Percentiles rank a stretch among this genome's conserved stretches.
Evolutionary conservation across 106 monocot genomes (phyloP).

Genomic region (Xerophyta viscosa): DNA sequence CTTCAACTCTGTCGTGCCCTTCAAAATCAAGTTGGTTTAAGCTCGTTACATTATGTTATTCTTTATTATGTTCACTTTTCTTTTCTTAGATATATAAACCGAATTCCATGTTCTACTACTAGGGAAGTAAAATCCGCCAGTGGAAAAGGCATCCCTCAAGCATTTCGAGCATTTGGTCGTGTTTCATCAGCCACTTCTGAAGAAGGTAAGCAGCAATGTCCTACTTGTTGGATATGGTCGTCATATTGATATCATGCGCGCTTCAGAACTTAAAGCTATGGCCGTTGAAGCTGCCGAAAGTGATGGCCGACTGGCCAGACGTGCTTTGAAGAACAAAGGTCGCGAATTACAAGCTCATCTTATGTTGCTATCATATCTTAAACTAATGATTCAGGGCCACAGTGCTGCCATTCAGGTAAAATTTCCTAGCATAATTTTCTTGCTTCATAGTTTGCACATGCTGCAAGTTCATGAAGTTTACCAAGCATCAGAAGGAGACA

Average conservation of each 20-base stretch:
- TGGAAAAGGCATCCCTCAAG: constrained; percentile 68
- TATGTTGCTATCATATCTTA: constrained; percentile 44
- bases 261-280: constrained; percentile 62
- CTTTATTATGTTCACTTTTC: neutral
- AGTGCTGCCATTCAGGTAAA: constrained; percentile 55
- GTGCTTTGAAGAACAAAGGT: constrained; percentile 34
- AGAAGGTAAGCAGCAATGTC: constrained; percentile 37
- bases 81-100: neutral
- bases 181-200: constrained; percentile 53
- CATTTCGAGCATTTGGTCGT: constrained; percentile 73
- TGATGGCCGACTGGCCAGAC: constrained; percentile 76
- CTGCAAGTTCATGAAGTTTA: neutral
- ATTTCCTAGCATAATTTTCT: neutral
- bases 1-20: constrained; percentile 21
- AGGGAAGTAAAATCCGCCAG: constrained; percentile 59
- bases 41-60: neutral
- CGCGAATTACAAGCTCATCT: constrained; percentile 58
- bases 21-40: constrained; percentile 59
- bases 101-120: neutral
- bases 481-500: neutral
- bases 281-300: constrained; percentile 44
- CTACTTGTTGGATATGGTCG: too few relatives aligned
- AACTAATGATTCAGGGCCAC: constrained; percentile 25
- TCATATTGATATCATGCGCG: neutral
- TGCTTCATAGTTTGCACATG: neutral